phyloP scores from a whole-genome alignment of 2,329 filamentous ascomycete species.

The Pseudocercospora vitis region DNA sequence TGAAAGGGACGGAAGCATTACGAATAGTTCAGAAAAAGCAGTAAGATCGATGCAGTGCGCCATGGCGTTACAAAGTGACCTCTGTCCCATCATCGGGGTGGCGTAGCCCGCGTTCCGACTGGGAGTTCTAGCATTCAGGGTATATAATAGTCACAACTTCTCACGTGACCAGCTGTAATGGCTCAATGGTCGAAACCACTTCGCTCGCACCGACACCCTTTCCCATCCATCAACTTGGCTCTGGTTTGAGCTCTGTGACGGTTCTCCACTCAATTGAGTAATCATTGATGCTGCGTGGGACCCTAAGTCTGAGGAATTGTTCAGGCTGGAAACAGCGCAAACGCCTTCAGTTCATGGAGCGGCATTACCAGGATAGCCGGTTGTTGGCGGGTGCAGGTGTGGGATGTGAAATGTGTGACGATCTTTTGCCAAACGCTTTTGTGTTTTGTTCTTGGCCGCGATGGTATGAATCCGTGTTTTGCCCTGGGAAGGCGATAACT shows the following conservation, averaged over 20 bases:
- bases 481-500: too few species aligned
- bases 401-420: conserved; percentile 37
- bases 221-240: conserved; percentile 42
- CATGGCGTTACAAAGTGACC: too few species aligned
- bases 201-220: conserved; percentile 27
- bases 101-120: too few species aligned
- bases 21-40: conserved; percentile 1
- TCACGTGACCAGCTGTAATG: conserved; percentile 37
- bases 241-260: conserved; percentile 57
- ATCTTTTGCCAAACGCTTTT: too few species aligned
- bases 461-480: too few species aligned
- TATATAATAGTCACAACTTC: too few species aligned
- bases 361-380: conserved; percentile 57
- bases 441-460: too few species aligned
- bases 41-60: too few species aligned
- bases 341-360: conserved; percentile 55
- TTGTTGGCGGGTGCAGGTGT: conserved; percentile 36
- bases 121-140: too few species aligned
- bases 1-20: background rate
- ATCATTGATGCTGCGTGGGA: conserved; percentile 54
- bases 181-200: conserved; percentile 34
- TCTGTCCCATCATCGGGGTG: too few species aligned
- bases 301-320: conserved; percentile 56
- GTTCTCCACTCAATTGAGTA: conserved; percentile 57
- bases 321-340: conserved; percentile 62